Conservation (phyloP, 495 filamentous ascomycete genomes). For the Acidiella bohemica region DNA sequence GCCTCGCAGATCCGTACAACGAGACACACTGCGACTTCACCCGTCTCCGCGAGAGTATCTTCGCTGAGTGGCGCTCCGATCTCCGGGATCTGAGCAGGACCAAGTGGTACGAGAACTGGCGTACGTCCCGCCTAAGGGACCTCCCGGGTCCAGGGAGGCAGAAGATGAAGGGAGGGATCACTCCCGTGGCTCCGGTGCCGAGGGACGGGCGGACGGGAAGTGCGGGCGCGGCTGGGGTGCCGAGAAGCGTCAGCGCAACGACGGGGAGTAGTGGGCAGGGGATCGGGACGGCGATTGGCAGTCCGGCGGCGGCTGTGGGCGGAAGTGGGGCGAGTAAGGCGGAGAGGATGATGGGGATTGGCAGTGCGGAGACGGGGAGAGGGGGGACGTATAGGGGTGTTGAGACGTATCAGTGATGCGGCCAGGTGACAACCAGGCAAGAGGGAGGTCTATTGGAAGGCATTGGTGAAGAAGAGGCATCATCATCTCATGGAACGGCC, state of each 20-base stretch:
- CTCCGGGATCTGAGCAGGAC: conserved; percentile 84
- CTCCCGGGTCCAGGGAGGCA: conserved; percentile 7
- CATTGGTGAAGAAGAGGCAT: no score
- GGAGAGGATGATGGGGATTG: background rate
- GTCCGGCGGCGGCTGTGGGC: conserved; percentile 13
- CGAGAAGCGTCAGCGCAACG: conserved; percentile 17
- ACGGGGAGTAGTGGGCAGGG: background rate
- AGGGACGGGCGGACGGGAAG: conserved; percentile 11
- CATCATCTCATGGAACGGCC: no score
- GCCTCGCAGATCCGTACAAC: conserved; percentile 86
- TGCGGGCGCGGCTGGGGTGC: conserved; percentile 3
- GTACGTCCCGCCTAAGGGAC: conserved; percentile 51
- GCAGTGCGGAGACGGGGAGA: background rate
- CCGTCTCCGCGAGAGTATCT: conserved; percentile 80
- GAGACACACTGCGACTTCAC: conserved; percentile 86
- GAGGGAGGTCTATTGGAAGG: no score
- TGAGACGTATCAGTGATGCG: conserved; percentile 11
- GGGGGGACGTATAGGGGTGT: conserved; percentile 5
- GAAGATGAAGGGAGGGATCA: conserved; percentile 11
- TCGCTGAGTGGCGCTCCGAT: conserved; percentile 83
- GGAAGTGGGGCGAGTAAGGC: conserved; percentile 2
- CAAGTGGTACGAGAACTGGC: conserved; percentile 94
- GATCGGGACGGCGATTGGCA: background rate
- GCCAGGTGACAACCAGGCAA: no score
- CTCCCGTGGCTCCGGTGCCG: conserved; percentile 14